Percentiles rank a stretch among this genome's conserved stretches.
Evolutionary conservation across 768 basidiomycete genomes (phyloP).

Genomic region (Russula sp.): DNA sequence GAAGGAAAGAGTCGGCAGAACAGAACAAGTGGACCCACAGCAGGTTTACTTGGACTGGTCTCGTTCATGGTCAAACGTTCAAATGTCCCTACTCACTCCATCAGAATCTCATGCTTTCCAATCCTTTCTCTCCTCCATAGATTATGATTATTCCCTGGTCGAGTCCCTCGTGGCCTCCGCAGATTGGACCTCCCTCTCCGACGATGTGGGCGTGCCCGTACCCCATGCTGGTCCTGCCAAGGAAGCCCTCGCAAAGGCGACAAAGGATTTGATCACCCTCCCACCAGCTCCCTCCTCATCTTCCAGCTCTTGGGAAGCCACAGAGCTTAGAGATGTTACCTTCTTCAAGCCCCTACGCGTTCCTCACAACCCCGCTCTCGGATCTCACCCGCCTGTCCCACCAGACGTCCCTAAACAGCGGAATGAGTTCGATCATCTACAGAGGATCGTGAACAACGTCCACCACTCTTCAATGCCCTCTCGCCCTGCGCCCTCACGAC

Average conservation of each 20-base stretch:
- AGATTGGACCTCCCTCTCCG: slow-evolving; percentile 27
- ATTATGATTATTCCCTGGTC: slow-evolving; percentile 24
- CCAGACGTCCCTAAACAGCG: neutral
- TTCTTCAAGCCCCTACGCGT: slow-evolving; percentile 21
- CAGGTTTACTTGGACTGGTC: slow-evolving; percentile 11
- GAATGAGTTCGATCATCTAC: slow-evolving; percentile 19
- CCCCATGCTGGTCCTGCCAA: slow-evolving; percentile 39
- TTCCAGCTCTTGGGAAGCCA: slow-evolving; percentile 28
- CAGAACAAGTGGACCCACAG: neutral
- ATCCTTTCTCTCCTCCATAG: slow-evolving; percentile 25
- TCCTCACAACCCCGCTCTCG: slow-evolving; percentile 11
- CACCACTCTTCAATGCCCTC: neutral
- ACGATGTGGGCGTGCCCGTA: slow-evolving; percentile 40
- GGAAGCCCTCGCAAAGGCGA: slow-evolving; percentile 69
- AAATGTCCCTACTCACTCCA: slow-evolving; percentile 24
- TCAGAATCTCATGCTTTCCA: slow-evolving; percentile 26
- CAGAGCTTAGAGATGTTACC: slow-evolving; percentile 32
- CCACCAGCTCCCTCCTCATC: slow-evolving; percentile 31
- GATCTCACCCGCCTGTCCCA: slow-evolving; percentile 10
- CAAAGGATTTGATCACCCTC: slow-evolving; percentile 77
- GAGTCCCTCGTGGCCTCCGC: slow-evolving; percentile 22
- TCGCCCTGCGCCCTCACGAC: neutral
- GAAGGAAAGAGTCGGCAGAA: neutral
- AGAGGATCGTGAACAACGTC: slow-evolving; percentile 3
- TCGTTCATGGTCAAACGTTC: slow-evolving; percentile 17